Evolutionary conservation across 768 basidiomycete genomes (phyloP).

Genomic region (Pluteus cervinus): DNA sequence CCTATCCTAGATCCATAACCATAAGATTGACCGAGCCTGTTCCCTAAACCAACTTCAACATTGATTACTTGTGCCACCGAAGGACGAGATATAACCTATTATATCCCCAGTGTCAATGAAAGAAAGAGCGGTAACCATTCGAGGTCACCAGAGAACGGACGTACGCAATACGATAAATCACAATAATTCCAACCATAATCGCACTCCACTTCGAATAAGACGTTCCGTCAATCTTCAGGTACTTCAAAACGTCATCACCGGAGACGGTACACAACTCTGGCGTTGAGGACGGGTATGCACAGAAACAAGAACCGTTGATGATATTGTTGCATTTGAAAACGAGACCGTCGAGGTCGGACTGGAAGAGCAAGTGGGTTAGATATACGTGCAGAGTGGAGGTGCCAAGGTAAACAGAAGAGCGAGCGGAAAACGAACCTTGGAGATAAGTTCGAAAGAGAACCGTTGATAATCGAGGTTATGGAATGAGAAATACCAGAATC

Average conservation of each 20-base stretch:
- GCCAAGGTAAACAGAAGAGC: slow-evolving; percentile 11
- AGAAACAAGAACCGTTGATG: slow-evolving; percentile 31
- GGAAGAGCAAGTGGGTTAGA: slow-evolving; percentile 4
- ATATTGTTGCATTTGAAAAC: slow-evolving; percentile 34
- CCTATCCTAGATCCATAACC: no score
- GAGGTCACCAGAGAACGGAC: slow-evolving; percentile 13
- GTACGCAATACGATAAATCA: slow-evolving; percentile 39
- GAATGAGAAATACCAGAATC: slow-evolving; percentile 54
- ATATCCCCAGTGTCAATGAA: no score
- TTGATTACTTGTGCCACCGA: no score
- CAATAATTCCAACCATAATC: slow-evolving; percentile 37
- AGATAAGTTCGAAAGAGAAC: slow-evolving; percentile 33
- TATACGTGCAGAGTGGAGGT: slow-evolving; percentile 14
- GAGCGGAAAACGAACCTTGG: slow-evolving; percentile 21
- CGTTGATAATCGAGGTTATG: slow-evolving; percentile 53
- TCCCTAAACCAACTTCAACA: no score
- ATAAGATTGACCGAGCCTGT: no score
- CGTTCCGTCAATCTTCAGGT: slow-evolving; percentile 39
- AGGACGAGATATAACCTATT: no score
- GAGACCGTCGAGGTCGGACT: slow-evolving; percentile 45
- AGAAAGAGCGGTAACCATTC: no score
- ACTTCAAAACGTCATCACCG: slow-evolving; percentile 42
- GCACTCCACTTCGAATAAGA: slow-evolving; percentile 38
- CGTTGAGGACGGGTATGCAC: slow-evolving; percentile 45
- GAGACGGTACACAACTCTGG: slow-evolving; percentile 38